These are phyloP conservation scores for Lipomyces lipofer DNA, from an alignment of 805 yeast genomes.

Conservation along the genomic window DNA sequence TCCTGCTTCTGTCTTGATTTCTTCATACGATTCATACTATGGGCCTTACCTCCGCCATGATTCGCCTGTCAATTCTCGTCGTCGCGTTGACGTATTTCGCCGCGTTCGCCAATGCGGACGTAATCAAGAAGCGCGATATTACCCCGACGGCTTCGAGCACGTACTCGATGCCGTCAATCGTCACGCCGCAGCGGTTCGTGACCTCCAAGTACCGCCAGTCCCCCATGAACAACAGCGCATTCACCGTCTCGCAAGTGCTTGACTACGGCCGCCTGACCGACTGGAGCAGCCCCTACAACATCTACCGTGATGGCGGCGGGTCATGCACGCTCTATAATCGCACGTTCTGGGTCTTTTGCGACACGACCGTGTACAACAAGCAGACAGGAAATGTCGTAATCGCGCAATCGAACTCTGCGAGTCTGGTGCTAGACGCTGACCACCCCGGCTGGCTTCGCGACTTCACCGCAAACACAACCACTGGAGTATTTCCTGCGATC, in stretches of 20 bases:
- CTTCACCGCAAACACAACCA: conserved; percentile 1
- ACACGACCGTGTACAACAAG: conserved; percentile 5
- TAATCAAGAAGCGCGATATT: too few relatives aligned
- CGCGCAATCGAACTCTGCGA: conserved; percentile 10
- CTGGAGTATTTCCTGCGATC: conserved; percentile 7
- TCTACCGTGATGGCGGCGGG: conserved; percentile 25
- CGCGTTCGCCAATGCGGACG: too few relatives aligned
- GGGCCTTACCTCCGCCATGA: too few relatives aligned
- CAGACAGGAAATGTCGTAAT: not conserved
- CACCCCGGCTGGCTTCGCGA: conserved; percentile 15
- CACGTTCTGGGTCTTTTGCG: conserved; percentile 19
- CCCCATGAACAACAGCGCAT: not conserved
- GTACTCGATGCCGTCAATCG: conserved; percentile 7
- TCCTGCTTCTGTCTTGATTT: too few relatives aligned
- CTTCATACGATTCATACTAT: too few relatives aligned
- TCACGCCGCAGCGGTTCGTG: not conserved
- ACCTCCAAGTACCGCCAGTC: not conserved
- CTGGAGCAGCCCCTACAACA: not conserved
- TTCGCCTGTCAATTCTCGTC: too few relatives aligned
- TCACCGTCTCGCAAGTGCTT: not conserved
- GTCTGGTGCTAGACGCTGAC: conserved; percentile 2
- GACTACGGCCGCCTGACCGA: conserved; percentile 16
- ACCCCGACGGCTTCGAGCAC: conserved; percentile 7
- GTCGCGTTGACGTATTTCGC: too few relatives aligned
- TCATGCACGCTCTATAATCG: conserved; percentile 13